Evolutionary conservation across 495 filamentous ascomycete genomes (phyloP), one percentile per base, ranked within the genome.

Genomic region (Xeromyces bisporus): DNA sequence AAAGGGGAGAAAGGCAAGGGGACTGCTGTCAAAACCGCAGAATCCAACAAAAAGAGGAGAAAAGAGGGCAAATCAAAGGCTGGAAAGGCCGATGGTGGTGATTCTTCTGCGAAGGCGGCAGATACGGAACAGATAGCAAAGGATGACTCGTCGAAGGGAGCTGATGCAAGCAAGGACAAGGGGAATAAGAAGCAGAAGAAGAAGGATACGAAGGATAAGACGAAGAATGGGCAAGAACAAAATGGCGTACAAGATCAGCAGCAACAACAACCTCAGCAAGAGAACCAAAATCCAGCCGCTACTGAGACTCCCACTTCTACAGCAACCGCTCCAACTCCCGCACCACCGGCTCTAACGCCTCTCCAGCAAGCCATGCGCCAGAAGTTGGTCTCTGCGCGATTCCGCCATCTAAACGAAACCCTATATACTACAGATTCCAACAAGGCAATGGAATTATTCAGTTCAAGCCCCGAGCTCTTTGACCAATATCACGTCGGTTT

Each of bases 331-430:
- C 28, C 52, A 31, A 45, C 55, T 13, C 40, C 43, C 14, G 40
- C 45, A 35, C 55, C 46, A 17, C 61, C 44, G 18, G 56, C 46
- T 26, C 68, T 97, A 35, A 97, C 89, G 0, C 85, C 89, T 18
- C 68, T 97, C 30, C 89, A 97, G 62, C 73, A 77, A 35, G 73
- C 76, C 3, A 97, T 97, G 89, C 78, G 78, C 34, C 71, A 80
- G 38, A 96, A 96, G 56, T 73, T 97, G 33, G 66, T 85, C 34
- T 84, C 81, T 3, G 84, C 89, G 9, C 87, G 89, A 36, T 97
- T 97, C 70, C 84, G 89, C 41, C 82, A 94, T 51, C 71, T 97
- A 37, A 97, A 97, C 58, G 75, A 97, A 56, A 84, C 79, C 3
- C 78, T 96, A 15, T 94, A 96, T 55, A 94, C 86, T 7, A 82